Base-by-base conservation (phyloP, 1,139 yeast species). In the Hansenula lynferdii region DNA sequence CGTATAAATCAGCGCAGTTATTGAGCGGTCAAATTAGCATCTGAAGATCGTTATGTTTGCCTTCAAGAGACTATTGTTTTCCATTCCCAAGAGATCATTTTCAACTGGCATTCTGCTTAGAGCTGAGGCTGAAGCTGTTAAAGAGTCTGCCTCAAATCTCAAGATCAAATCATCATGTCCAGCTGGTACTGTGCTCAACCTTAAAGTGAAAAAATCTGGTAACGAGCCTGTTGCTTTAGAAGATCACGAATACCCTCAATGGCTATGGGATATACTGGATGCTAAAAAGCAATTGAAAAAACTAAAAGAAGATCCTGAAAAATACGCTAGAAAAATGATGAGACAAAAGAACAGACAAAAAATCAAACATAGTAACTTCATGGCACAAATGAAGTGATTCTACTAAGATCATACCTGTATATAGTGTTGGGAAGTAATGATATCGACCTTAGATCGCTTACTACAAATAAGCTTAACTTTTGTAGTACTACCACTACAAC, bases 211-310 rank as follows among this genome's bases (percentile, higher is more conserved):
- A 56, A 89, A 89, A 58, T 70, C 73, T 28, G 95, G 94, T 18
- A 78, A 81, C 45, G 96, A 89, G 50, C 92, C 95, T n/a, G 80
- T 87, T 7, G 97, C 98, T 2, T 64, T 83, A 41, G 85, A 83
- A 45, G 97, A 92, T 57, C 67, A 70, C 29, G 96, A 90, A 54
- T 92, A 92, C 57, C 98, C 98, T 4, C 86, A 74, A 36, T 92
- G 97, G 97, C 72, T 92, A 42, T 92, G 98, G 98, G 77, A 72
- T n/a, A 70, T 86, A 44, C 72, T 89, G 34, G 95, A 89, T 57
- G 69, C 75, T 42, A 70, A 70, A 29, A 70, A 71, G 26, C 77
- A 73, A 54, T 66, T 72, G 41, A 72, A 68, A 19, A 67, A 75
- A 47, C 68, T 83, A 34, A 75, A 70, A 31, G 65, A 65, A 4